These are phyloP conservation scores for Fusarium sp. DNA, from an alignment of 2,329 filamentous ascomycete genomes.

Conservation along the genomic window DNA sequence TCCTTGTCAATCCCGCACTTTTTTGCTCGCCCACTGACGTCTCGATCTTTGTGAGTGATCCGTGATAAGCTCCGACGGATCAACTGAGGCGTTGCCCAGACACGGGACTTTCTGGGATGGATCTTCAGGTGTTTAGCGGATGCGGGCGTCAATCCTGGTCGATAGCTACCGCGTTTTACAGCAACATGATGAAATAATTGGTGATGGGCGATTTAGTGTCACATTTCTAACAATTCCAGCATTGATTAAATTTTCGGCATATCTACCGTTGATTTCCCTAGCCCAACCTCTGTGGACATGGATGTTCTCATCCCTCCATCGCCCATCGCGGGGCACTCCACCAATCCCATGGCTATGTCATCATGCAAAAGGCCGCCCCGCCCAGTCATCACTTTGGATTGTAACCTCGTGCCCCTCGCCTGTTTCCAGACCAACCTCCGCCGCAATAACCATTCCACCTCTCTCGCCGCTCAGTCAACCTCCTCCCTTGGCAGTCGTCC, in stretches of 20 bases:
- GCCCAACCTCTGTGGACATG: background rate
- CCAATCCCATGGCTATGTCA: conserved; percentile 33
- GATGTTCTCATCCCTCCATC: conserved; percentile 8
- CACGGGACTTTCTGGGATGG: conserved; percentile 8
- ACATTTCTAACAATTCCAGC: background rate
- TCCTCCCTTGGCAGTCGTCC: conserved; percentile 22
- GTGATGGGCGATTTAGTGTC: background rate
- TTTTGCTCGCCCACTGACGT: conserved; percentile 2
- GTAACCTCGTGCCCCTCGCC: conserved; percentile 38
- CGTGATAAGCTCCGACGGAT: conserved; percentile 20
- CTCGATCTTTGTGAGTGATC: conserved; percentile 5
- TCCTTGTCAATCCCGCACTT: conserved; percentile 17
- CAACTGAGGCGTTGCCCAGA: conserved; percentile 1
- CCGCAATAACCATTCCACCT: conserved; percentile 36
- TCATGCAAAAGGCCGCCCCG: conserved; percentile 29
- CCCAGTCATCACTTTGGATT: conserved; percentile 28
- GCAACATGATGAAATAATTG: background rate
- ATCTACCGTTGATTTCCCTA: background rate
- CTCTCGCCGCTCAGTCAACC: conserved; percentile 20
- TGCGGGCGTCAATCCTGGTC: conserved; percentile 9
- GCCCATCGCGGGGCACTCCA: conserved; percentile 39
- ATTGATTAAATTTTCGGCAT: background rate
- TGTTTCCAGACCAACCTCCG: conserved; percentile 35
- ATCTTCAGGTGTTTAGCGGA: conserved; percentile 12
- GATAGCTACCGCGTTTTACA: background rate